Base-by-base conservation (phyloP, 176 grass and related monocot genomes). In the Musa troglodytarum region DNA sequence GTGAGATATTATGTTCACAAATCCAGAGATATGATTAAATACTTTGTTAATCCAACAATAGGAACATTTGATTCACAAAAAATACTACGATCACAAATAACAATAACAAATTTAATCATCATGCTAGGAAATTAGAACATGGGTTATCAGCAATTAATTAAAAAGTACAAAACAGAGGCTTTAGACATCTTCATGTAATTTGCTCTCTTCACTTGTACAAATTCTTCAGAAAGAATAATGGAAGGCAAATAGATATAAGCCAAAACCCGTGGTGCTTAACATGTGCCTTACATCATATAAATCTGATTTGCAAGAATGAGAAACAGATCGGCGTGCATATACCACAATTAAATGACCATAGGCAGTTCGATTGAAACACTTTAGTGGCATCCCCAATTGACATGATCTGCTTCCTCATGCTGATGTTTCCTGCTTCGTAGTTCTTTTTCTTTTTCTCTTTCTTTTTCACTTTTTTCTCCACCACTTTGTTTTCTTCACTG, bases 391-490 rank as follows among this genome's bases (percentile, higher is more conserved):
- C 54, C 8, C 20, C 2, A 54, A 73, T 5, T 54, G 3, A 23
- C 23, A 16, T 10, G 50, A 0, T n/a, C 64, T n/a, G 63, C 8
- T 24, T 54, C 56, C 23, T 73, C 57, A 72, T 50, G 52, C n/a
- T 80, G 26, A 54, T 62, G 4, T 43, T 26, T 3, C n/a, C 13
- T 22, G 83, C 73, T 15, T 87, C 87, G 72, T 66, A 81, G 74
- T 90, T 96, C 85, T 92, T 96, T 79, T 92, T 92, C 85, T 92
- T 96, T 77, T 96, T 91, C n/a, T 89, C 77, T 49, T 65, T 81
- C 76, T 90, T 96, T 83, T 90, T 96, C 74, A 84, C 84, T 9
- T 77, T 90, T 78, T 88, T 90, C 85, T 86, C 83, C 73, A 34
- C 83, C 59, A 82, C 84, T 0, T 19, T 81, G 0, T 17, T 79